Base-by-base conservation (phyloP, 495 filamentous ascomycete genomes). In the Neurospora intermedia region DNA sequence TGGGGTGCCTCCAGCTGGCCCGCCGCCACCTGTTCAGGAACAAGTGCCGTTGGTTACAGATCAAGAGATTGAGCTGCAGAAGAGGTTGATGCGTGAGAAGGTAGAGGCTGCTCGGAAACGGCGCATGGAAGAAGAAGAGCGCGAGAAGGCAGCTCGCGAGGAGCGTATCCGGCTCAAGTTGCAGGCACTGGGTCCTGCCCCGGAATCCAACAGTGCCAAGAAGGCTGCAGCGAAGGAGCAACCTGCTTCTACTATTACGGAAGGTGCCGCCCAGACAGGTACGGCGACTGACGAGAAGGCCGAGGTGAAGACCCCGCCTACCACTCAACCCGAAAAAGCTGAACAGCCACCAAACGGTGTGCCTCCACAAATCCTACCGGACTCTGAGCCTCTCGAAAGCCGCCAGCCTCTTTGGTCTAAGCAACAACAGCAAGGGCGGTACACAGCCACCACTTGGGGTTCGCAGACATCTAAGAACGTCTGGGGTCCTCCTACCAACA, bases 131-230 rank as follows among this genome's bases (percentile, higher is more conserved):
- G 87, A 96, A 77, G 94, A 97, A 76, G 91, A 90, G 43, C 86
- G 84, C 71, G 92, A 95, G 77, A 93, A 96, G 78, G 90, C 91
- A 15, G 96, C 87, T 23, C 90, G 87, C 74, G 88, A 89, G 75
- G 94, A 97, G 79, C 87, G 96, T 59, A 93, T 98, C 75, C 87
- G 90, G 41, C 85, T 92, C 75, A 97, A 95, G 82, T 85, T 99
- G 70, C 93, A 91, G 76, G 87, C 87, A 7, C 82, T 98, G 75
- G 94, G 92, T 0, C 86, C 90, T 62, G 80, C 89, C 7, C 91
- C 91, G 4, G 86, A 92, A 62, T 90, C 89, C 43, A 87, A 87
- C 69, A 85, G 80, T 73, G 82, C 80, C 15, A 88, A 86, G 74
- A 87, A 84, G 73, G 84, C 78, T 10, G 74, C 78, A 18, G 77